Evolutionary conservation across 2,329 filamentous ascomycete genomes (phyloP), one percentile per base, ranked within the genome.

Genomic region (Claviceps humidiphila): DNA sequence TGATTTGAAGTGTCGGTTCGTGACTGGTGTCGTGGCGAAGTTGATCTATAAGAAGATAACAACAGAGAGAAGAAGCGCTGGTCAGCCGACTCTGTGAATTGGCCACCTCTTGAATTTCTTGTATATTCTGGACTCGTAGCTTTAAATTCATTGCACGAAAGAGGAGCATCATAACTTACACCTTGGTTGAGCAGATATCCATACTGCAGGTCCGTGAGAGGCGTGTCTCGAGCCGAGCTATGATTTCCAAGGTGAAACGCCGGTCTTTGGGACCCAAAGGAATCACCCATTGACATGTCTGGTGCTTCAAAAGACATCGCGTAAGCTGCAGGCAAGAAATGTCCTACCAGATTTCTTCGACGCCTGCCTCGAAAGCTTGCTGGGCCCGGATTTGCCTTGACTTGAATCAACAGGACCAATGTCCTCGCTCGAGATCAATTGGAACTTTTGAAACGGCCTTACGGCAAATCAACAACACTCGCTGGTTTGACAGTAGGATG

Each of bases 21-120:
- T 91, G 63, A 94, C 83, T 49, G 86, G 84, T 17, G 81, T 82
- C 4, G 87, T 90, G 57, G 87, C 76, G 72, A 89, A 87, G 63
- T 84, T 80, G 71, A 91, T 88, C 85, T 90, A 42, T 41, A 5
- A 17, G 11, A 37, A 4, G 14, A 46, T 1, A 16, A 34, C 26
- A 34, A 11, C 4, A 46, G 6, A 17, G 9, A 43, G 14, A 45
- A 6, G 2, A 4, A 16, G 6, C 26, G 5, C 30, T 11, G n/a
- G 46, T 52, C 38, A 51, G 53, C 30, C 45, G n/a, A 20, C 17
- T n/a, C 22, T 41, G 13, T 30, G 20, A 11, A 34, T 34, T 34
- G 30, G 30, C 9, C 30, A 34, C 3, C 9, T 34, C 30, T 34
- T 34, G 30, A 11, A 11, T 34, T 11, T 34, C 9, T 4, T 34